phyloP scores from a whole-genome alignment of 805 yeast species.

The Monosporozyma unispora region DNA sequence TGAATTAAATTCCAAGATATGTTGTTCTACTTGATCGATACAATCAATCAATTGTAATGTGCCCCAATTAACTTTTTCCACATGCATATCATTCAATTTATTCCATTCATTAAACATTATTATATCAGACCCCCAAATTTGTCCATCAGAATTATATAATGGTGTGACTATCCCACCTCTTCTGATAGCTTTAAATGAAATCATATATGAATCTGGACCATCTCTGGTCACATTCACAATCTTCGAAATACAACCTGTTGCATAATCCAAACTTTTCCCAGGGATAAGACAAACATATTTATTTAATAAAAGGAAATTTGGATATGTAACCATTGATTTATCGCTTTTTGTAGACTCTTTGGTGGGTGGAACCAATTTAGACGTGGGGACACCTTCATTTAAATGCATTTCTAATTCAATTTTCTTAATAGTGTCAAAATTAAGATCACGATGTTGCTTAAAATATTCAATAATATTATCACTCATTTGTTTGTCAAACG shows the following conservation, averaged over 20 bases:
- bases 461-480: conserved; percentile 38
- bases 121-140: conserved; percentile 11
- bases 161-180: conserved; percentile 15
- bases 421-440: neutral
- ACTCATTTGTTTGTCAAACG: conserved; percentile 40
- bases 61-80: neutral
- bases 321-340: conserved; percentile 8
- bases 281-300: conserved; percentile 20
- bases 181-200: conserved; percentile 14
- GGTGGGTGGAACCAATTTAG: neutral
- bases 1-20: conserved; percentile 27
- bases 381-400: neutral
- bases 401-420: neutral
- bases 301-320: neutral
- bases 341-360: neutral
- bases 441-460: conserved; percentile 8
- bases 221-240: conserved; percentile 9
- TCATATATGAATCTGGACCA: conserved; percentile 8
- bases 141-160: conserved; percentile 10
- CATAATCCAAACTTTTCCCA: conserved; percentile 7
- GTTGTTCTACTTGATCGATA: neutral
- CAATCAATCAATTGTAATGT: neutral
- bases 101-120: conserved; percentile 1
- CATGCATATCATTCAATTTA: neutral
- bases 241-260: conserved; percentile 13